phyloP scores from a whole-genome alignment of 2,329 filamentous ascomycete genomes.

The Dissoconium aciculare region DNA sequence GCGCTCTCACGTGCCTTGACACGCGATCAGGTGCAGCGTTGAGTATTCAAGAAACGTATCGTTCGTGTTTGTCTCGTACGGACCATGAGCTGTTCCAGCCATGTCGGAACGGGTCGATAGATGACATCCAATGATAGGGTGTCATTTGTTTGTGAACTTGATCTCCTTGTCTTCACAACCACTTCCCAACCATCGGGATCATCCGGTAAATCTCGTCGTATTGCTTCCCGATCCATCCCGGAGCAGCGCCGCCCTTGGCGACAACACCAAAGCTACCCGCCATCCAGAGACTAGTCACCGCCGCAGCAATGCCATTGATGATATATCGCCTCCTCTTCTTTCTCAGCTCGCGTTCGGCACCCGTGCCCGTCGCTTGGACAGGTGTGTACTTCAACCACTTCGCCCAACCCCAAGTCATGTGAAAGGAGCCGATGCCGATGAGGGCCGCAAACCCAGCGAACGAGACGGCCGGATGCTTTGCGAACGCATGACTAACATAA shows the following conservation, averaged over 20 bases:
- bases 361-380: slow-evolving; percentile 35
- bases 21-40: too few relatives aligned
- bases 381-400: slow-evolving; percentile 60
- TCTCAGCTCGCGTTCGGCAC: slow-evolving; percentile 35
- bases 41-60: too few relatives aligned
- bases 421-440: slow-evolving; percentile 52
- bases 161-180: slow-evolving; percentile 25
- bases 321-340: slow-evolving; percentile 54
- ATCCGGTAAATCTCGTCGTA: slow-evolving; percentile 61
- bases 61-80: too few relatives aligned
- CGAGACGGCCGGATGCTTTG: slow-evolving; percentile 51
- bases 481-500: slow-evolving; percentile 76
- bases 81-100: too few relatives aligned
- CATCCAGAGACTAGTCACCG: slow-evolving; percentile 57
- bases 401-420: slow-evolving; percentile 75
- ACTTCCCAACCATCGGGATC: slow-evolving; percentile 42
- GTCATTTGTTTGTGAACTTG: too few relatives aligned
- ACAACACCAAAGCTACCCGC: slow-evolving; percentile 67
- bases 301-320: slow-evolving; percentile 50
- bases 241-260: slow-evolving; percentile 51
- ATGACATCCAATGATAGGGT: too few relatives aligned
- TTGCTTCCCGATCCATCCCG: slow-evolving; percentile 65
- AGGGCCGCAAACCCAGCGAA: slow-evolving; percentile 55
- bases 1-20: too few relatives aligned
- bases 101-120: too few relatives aligned